phyloP scores from a whole-genome alignment of 306 rosid genomes.

The Senna tora region DNA sequence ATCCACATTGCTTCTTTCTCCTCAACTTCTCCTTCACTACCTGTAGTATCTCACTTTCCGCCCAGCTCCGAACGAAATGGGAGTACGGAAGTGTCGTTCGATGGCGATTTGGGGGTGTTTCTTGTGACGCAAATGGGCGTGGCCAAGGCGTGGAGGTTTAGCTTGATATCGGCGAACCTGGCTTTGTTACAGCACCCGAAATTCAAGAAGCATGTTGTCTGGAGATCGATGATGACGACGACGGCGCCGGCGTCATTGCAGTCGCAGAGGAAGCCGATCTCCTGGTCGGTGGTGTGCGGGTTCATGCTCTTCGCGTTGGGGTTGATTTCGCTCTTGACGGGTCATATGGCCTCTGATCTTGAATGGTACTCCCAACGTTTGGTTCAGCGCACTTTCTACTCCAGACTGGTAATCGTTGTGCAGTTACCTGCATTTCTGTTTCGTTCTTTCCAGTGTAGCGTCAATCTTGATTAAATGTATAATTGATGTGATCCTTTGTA shows the following conservation, averaged over 20 bases:
- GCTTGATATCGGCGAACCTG: slow-evolving; percentile 63
- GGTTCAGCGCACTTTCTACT: slow-evolving; percentile 57
- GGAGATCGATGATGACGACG: slow-evolving; percentile 51
- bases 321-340: slow-evolving; percentile 84
- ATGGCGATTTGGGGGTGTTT: slow-evolving; percentile 35
- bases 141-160: slow-evolving; percentile 57
- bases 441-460: background rate
- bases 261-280: slow-evolving; percentile 44
- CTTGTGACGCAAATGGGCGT: slow-evolving; percentile 52
- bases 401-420: slow-evolving; percentile 47
- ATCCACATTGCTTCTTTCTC: background rate
- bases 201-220: slow-evolving; percentile 44
- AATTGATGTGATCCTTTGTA: slow-evolving; percentile 41
- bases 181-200: slow-evolving; percentile 55
- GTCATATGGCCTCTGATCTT: slow-evolving; percentile 90
- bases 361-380: slow-evolving; percentile 93
- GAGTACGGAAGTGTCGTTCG: background rate
- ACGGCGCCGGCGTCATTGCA: slow-evolving; percentile 34
- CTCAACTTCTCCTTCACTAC: background rate
- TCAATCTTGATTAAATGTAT: background rate
- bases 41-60: background rate
- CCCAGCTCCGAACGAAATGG: background rate
- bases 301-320: slow-evolving; percentile 88
- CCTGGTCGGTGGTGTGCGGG: slow-evolving; percentile 83
- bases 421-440: background rate